Conservation (phyloP, 2,329 filamentous ascomycete genomes). For the Coniochaeta sp. region DNA sequence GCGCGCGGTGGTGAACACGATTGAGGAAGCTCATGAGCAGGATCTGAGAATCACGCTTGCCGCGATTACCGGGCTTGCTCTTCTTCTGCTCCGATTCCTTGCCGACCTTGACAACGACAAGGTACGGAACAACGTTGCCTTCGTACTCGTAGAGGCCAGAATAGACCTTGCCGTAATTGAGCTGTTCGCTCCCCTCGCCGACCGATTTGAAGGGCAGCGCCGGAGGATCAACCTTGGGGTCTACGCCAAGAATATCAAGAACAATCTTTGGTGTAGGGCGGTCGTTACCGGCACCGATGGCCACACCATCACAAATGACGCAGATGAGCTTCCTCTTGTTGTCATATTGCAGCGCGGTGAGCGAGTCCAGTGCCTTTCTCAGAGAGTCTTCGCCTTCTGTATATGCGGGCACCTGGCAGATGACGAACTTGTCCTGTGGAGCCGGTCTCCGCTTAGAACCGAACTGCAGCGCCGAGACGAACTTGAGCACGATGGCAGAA, state of each 20-base stretch:
- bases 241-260: conserved; percentile 91
- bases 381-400: conserved; percentile 96
- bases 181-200: conserved; percentile 78
- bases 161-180: conserved; percentile 98
- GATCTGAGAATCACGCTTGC: conserved; percentile 97
- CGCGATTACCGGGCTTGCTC: conserved; percentile 92
- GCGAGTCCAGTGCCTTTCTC: conserved; percentile 84
- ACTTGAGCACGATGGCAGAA: conserved; percentile 75
- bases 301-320: conserved; percentile 95
- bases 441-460: conserved; percentile 83
- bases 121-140: conserved; percentile 92
- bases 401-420: conserved; percentile 95
- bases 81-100: conserved; percentile 91
- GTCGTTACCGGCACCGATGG: conserved; percentile 93
- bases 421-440: conserved; percentile 96
- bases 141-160: conserved; percentile 96
- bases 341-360: conserved; percentile 92
- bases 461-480: conserved; percentile 86
- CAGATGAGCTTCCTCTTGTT: conserved; percentile 97
- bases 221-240: conserved; percentile 92
- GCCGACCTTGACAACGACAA: conserved; percentile 94
- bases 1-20: conserved; percentile 85
- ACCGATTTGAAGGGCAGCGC: conserved; percentile 92
- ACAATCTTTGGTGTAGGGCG: conserved; percentile 96
- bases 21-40: conserved; percentile 96